A percentile compares a stretch with the other conserved stretches of the same genome.
Conservation (phyloP, 1,284 basidiomycete genomes). For the Microbotryum intermedium region DNA sequence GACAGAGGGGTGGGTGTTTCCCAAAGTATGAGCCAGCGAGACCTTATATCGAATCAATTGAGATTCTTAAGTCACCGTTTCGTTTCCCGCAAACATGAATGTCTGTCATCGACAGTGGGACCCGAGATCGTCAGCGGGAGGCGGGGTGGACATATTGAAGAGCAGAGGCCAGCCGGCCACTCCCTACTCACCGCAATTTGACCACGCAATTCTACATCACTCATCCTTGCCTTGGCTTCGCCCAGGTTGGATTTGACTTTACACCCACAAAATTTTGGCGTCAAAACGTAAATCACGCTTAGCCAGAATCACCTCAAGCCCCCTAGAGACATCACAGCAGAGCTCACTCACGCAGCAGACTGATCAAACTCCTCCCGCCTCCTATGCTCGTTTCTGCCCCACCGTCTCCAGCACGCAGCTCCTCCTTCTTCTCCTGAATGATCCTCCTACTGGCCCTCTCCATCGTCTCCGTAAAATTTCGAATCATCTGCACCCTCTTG, state of each 20-base stretch:
- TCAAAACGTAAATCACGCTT: too few relatives aligned
- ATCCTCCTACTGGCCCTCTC: constrained; percentile 32
- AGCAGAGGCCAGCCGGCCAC: neutral
- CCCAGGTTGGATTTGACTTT: constrained; percentile 17
- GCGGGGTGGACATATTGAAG: too few relatives aligned
- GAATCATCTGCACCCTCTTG: constrained; percentile 7
- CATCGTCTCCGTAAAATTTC: constrained; percentile 13
- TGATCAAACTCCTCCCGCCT: constrained; percentile 31
- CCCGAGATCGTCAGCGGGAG: too few relatives aligned
- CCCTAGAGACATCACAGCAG: neutral
- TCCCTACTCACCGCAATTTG: constrained; percentile 17
- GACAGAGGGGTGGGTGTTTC: too few relatives aligned
- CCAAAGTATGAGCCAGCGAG: constrained; percentile 14
- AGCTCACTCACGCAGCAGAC: constrained; percentile 29
- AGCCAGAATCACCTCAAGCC: neutral
- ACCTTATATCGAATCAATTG: neutral
- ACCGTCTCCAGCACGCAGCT: constrained; percentile 18
- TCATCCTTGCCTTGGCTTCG: constrained; percentile 19
- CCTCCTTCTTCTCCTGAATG: constrained; percentile 30
- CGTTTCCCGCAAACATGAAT: constrained; percentile 51
- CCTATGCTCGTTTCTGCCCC: constrained; percentile 7
- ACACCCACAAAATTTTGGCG: too few relatives aligned
- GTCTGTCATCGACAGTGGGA: constrained; percentile 14
- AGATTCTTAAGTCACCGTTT: constrained; percentile 45
- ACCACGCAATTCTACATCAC: constrained; percentile 17